Base-by-base conservation (phyloP, 2,329 filamentous ascomycete species). In the Arthrobotrys pseudoclavata region DNA sequence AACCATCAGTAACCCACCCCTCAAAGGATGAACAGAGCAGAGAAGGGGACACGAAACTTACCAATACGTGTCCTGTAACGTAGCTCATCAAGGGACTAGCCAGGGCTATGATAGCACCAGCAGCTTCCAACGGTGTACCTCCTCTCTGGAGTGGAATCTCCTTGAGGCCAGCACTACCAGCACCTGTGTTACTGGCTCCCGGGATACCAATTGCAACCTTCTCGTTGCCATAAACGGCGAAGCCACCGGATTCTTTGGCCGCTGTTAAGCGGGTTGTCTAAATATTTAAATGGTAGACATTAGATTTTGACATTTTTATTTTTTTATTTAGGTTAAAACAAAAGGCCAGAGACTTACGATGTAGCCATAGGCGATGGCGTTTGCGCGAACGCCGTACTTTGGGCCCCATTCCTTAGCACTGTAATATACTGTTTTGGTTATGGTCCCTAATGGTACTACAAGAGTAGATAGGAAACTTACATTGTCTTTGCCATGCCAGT, bases 401-500 rank as follows among this genome's bases (percentile, higher is more conserved):
- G 69, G 67, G 15, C 63, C 75, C 69, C 72, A 76, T 69, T 68
- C 74, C 22, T 69, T 67, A 26, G 64, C 67, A 47, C 74, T 75
- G 20, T 37, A 15, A 13, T 13, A 15, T 3, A 34, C 0, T 22
- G 6, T 9, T 40, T 69, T 45, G 70, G 57, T 24, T 48, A 34
- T 31, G 3, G 9, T 18, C 31, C 9, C 18, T 22, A 13, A 22
- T 15, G 20, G 12, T 18, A 55, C 10, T 15, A n/a, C 3, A 18
- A 34, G 29, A 0, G 9, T 10, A 18, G 12, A 48, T n/a, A 26
- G n/a, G 7, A 42, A 55, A 6, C 75, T 22, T 93, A 93, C 82
- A 97, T 93, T 1, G 93, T 94, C 86, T 96, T 96, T 75, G 91
- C 94, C 72, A 97, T 87, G 4, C 94, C 94, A 10, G 89, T 89